Evolutionary conservation across 805 yeast species (phyloP), one percentile per base, ranked within the genome.

Genomic region (Candida khao-thaluensis): DNA sequence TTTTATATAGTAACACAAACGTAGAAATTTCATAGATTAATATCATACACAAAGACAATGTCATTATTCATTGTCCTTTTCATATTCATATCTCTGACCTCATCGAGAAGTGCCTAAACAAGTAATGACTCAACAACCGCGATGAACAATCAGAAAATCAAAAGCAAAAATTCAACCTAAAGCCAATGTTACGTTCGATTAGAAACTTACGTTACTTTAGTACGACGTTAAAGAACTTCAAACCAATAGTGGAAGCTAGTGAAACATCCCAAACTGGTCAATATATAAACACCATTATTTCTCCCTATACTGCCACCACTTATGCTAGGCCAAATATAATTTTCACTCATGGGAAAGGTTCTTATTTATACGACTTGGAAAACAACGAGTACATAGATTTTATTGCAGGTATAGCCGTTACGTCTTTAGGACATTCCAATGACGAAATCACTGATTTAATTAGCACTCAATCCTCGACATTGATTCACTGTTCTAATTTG

Each of bases 371-470:
- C 71, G 99, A 93, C 60, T 62, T 83, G 35, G 88, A 86, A 51
- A 83, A 84, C 44, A 72, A 78, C 27, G 74, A 82, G 57, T 93
- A 82, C 55, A 72, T 93, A 36, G 99, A 93, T 58, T 91, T 93
- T 63, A 82, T 91, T 1, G 89, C 97, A 2, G 99, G 99, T 38
- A 91, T 93, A 50, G 98, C 99, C 1, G 99, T 93, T 11, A 91
- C 96, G n/a, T 82, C 86, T 1, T 69, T 93, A 47, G 99, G 99
- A 2, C 98, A 93, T 57, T 70, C 89, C 17, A 76, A 93, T 51
- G 79, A 81, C 3, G 82, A 80, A 45, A 74, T 93, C 25, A 76
- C 95, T 5, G 67, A 82, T 39, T 77, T 93, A 44, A 59, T 89
- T 45, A 61, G 64, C 41, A 83, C 84, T 30, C 99, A 93, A 64